phyloP scores from a whole-genome alignment of 768 basidiomycete genomes.

The Candolleomyces efflorescens region DNA sequence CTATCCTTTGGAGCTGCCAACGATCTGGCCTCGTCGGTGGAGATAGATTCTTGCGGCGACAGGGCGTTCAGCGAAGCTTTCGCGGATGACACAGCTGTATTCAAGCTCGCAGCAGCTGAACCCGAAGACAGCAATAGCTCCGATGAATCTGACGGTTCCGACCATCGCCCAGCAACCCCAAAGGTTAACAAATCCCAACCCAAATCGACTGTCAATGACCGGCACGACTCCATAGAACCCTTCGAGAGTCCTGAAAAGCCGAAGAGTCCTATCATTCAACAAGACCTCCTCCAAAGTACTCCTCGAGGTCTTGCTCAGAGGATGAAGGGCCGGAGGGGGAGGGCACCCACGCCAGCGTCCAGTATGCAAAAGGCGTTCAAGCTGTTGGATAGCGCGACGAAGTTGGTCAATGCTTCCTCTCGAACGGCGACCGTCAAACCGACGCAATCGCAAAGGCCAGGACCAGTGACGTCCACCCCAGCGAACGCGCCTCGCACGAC shows the following conservation, averaged over 20 bases:
- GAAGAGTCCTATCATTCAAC: conserved; percentile 17
- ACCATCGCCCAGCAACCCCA: neutral
- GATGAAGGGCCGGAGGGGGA: conserved; percentile 40
- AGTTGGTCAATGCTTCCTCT: neutral
- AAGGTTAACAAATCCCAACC: neutral
- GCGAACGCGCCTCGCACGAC: neutral
- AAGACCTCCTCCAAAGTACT: conserved; percentile 10
- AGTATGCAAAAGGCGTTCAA: conserved; percentile 3
- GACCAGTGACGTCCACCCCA: neutral
- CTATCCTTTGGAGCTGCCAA: conserved; percentile 28
- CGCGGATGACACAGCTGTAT: conserved; percentile 26
- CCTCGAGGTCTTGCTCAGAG: conserved; percentile 30
- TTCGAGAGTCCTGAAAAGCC: conserved; percentile 30
- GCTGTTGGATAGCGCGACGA: neutral
- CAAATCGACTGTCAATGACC: neutral
- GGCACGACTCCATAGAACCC: conserved; percentile 42
- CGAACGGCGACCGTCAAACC: neutral
- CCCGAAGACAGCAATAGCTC: too few species aligned
- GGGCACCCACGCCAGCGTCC: conserved; percentile 1
- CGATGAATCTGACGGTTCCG: neutral
- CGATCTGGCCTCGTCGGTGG: conserved; percentile 24
- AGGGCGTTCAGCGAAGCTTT: conserved; percentile 30
- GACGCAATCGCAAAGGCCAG: neutral
- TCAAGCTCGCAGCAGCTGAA: conserved; percentile 9
- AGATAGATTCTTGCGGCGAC: conserved; percentile 29